Conservation (phyloP, 2,329 filamentous ascomycete genomes). For the Paraconiothyrium sp. region DNA sequence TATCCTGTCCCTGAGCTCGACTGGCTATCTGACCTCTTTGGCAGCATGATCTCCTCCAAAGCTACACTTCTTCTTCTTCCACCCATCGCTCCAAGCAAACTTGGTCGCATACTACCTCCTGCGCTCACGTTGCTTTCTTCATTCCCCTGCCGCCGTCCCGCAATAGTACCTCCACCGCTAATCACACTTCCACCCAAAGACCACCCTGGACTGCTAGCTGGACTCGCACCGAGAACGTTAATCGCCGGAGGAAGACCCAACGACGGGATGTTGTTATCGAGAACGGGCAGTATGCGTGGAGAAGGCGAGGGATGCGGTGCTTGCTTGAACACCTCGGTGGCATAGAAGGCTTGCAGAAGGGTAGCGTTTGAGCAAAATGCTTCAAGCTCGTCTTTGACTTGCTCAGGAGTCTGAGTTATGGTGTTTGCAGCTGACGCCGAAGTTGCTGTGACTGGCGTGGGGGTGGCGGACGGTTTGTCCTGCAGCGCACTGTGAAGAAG, state of each 20-base stretch:
- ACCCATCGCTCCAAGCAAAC: constrained; percentile 24
- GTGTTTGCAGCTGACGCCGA: constrained; percentile 13
- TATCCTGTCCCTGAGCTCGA: constrained; percentile 30
- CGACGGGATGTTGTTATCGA: constrained; percentile 53
- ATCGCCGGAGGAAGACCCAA: constrained; percentile 55
- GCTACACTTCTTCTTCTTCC: constrained; percentile 35
- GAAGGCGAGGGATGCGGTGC: constrained; percentile 47
- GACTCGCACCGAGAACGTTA: constrained; percentile 46
- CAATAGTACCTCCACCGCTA: constrained; percentile 36
- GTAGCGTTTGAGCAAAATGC: constrained; percentile 54
- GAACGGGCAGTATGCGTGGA: constrained; percentile 48
- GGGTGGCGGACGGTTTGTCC: constrained; percentile 27
- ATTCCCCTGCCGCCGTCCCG: constrained; percentile 42
- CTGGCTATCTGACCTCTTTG: constrained; percentile 38
- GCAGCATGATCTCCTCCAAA: constrained; percentile 28
- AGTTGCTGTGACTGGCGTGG: constrained; percentile 17
- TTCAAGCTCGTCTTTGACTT: constrained; percentile 56
- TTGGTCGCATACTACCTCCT: constrained; percentile 16
- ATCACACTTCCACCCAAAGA: constrained; percentile 30
- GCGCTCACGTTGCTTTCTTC: constrained; percentile 23
- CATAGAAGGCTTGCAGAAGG: constrained; percentile 55
- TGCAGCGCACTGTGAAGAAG: constrained; percentile 42
- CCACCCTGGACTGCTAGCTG: constrained; percentile 37
- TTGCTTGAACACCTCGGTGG: constrained; percentile 45
- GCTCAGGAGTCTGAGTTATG: constrained; percentile 44